Conservation (phyloP, 2,329 filamentous ascomycete genomes). For the Claviceps humidiphila region DNA sequence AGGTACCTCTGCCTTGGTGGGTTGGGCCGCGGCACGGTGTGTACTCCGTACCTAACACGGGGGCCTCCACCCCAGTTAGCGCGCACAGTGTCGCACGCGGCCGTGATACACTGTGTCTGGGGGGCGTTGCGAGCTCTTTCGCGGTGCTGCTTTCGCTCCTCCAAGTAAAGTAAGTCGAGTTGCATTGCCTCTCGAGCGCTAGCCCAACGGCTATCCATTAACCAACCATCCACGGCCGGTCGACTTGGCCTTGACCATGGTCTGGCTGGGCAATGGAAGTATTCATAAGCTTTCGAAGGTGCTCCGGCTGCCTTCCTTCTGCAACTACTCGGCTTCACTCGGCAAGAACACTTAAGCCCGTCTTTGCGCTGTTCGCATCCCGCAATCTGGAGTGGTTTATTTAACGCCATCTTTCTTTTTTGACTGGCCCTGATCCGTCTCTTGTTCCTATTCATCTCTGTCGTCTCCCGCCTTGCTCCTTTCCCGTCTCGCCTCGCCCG, state of each 20-base stretch:
- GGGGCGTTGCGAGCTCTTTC: neutral
- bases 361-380: neutral
- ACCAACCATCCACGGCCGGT: too few species aligned
- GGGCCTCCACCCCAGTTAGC: neutral
- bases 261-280: too few species aligned
- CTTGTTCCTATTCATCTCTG: neutral
- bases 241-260: too few species aligned
- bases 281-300: too few species aligned
- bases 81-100: neutral
- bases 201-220: too few species aligned
- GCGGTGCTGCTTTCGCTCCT: neutral
- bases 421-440: neutral
- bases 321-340: too few species aligned
- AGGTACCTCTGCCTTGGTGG: neutral
- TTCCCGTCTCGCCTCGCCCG: neutral
- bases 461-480: neutral
- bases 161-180: too few species aligned
- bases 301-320: neutral
- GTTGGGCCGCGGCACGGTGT: neutral
- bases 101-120: neutral
- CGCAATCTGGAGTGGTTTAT: neutral
- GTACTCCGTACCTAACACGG: neutral
- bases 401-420: neutral
- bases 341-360: neutral
- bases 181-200: too few species aligned